Base-by-base conservation (phyloP, 345 rosid genomes). In the Lepidium sativum region DNA sequence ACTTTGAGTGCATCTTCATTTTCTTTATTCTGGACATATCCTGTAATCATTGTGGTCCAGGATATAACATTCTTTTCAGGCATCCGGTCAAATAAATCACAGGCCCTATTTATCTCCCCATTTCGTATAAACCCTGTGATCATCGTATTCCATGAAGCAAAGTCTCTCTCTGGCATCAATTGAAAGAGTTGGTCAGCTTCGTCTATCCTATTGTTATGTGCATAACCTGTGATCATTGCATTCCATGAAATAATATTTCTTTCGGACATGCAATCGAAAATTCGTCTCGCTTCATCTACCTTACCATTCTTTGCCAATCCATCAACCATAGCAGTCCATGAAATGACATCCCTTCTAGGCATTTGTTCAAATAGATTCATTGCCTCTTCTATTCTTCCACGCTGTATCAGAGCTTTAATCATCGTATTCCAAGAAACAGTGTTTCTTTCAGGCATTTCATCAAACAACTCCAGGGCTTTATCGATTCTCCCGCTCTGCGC, bases 11-110 rank as follows among this genome's bases (percentile, higher is more conserved):
- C 96, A 60, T 67, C 77, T 67, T 86, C 96, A 49, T 77, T 78
- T 68, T 81, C 79, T 54, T 77, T 81, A 59, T 54, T 66, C 55
- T 80, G 74, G 14, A 82, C 79, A 40, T 64, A 80, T 47, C 89
- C 89, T 5, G 87, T 81, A 60, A 86, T 86, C 89, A 86, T 80
- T 11, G 90, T 80, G 32, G 89, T 88, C 92, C 96, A 86, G 9
- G 89, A 79, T 50, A 84, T 81, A 48, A 83, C 89, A 72, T 83
- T 85, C 80, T 67, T 85, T 40, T 66, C 64, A 12, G 83, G 85
- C 92, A 88, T 82, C 63, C 23, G 52, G 17, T 68, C 35, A 31
- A 88, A 88, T 72, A 88, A 59, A 53, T 33, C 63, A 78, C 32
- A 72, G 0, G 96, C 92, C 42, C 41, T 75, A 52, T n/a, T 58